These are phyloP conservation scores for Crepidotus variabilis DNA, from an alignment of 768 basidiomycete species.

Conservation along the genomic window DNA sequence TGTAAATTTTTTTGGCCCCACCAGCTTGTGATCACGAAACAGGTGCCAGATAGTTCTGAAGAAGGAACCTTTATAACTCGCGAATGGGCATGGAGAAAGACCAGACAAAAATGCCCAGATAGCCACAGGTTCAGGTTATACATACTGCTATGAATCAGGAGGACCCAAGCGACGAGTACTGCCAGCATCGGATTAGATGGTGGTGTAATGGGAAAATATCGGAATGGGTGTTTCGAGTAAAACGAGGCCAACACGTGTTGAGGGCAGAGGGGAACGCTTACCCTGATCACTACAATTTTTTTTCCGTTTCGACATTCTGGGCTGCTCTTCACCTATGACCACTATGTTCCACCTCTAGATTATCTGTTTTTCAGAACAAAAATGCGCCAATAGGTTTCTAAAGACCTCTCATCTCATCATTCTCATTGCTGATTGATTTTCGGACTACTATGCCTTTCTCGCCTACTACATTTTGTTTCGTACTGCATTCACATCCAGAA, in stretches of 20 bases:
- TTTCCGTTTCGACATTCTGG: neutral
- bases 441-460: neutral
- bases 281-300: neutral
- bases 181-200: conserved; percentile 2
- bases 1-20: neutral
- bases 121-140: neutral
- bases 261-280: conserved; percentile 1
- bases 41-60: neutral
- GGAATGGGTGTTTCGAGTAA: conserved; percentile 7
- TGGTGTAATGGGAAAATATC: conserved; percentile 10
- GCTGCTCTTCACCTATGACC: conserved; percentile 3
- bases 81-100: neutral
- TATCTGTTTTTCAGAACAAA: neutral
- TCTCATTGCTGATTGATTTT: neutral
- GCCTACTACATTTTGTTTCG: neutral
- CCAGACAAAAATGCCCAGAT: neutral
- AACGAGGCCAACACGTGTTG: conserved; percentile 19
- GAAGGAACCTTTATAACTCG: neutral
- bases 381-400: conserved; percentile 3
- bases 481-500: conserved; percentile 11
- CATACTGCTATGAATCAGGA: neutral
- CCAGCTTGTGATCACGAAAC: neutral
- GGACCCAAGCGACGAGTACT: neutral
- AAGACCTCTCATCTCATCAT: neutral
- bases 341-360: conserved; percentile 15